Evolutionary conservation across 441 rosid species (phyloP).

Genomic region (Iberis amara): DNA sequence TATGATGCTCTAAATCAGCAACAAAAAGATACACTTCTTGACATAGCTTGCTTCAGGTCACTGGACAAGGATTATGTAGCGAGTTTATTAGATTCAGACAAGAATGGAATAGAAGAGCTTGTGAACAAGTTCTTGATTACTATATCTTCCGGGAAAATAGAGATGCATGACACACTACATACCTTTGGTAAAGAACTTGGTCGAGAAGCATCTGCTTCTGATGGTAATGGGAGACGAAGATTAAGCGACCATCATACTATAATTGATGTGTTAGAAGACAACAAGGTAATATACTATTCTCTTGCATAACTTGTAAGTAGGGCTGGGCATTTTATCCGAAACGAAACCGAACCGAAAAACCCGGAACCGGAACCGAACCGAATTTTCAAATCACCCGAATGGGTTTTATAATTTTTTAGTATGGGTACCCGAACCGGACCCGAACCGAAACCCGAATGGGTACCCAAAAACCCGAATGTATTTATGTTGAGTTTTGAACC

Average conservation of each 20-base stretch:
- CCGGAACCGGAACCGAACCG: no score
- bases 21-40: slow-evolving; percentile 18
- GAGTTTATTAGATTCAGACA: slow-evolving; percentile 17
- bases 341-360: no score
- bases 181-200: slow-evolving; percentile 10
- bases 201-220: slow-evolving; percentile 8
- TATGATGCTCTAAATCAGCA: neutral
- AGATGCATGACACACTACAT: slow-evolving; percentile 20
- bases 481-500: no score
- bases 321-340: no score
- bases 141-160: slow-evolving; percentile 7
- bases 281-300: slow-evolving; percentile 1
- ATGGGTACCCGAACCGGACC: no score
- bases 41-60: slow-evolving; percentile 19
- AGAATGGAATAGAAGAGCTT: neutral
- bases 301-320: no score
- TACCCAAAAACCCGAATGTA: no score
- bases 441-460: no score
- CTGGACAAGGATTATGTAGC: slow-evolving; percentile 4
- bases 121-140: slow-evolving; percentile 23
- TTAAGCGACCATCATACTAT: slow-evolving; percentile 6
- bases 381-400: no score
- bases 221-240: neutral
- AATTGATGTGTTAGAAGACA: neutral
- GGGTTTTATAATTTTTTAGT: no score